phyloP scores from a whole-genome alignment of 2,329 filamentous ascomycete species.

The Ophiostoma australiae region DNA sequence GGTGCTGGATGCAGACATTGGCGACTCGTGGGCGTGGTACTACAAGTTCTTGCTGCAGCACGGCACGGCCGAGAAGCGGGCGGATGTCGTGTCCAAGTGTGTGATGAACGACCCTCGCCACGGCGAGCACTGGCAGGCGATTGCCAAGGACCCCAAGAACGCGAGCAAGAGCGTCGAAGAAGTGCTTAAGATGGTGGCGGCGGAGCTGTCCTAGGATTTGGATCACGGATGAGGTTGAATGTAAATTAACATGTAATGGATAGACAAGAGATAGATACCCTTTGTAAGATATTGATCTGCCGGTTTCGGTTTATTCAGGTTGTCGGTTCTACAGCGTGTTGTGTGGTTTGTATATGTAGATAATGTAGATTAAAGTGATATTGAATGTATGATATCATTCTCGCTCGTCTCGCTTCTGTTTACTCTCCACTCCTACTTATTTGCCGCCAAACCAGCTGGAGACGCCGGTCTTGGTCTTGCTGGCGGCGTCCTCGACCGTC shows the following conservation, averaged over 20 bases:
- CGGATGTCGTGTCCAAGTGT: conserved; percentile 77
- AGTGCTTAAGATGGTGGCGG: conserved; percentile 72
- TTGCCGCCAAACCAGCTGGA: conserved; percentile 79
- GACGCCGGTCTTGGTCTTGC: conserved; percentile 78
- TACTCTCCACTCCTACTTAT: conserved; percentile 31
- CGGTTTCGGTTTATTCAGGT: background rate
- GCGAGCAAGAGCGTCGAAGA: conserved; percentile 71
- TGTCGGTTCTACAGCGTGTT: background rate
- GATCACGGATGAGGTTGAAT: background rate
- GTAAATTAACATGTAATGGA: conserved; percentile 14
- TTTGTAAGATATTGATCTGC: conserved; percentile 13
- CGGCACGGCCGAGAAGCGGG: conserved; percentile 87
- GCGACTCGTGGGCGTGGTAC: conserved; percentile 98
- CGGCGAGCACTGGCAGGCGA: conserved; percentile 83
- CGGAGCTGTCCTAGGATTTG: conserved; percentile 31
- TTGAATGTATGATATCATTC: background rate
- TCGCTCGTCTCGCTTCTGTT: background rate
- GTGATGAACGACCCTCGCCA: conserved; percentile 80
- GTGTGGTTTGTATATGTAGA: background rate
- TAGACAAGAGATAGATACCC: conserved; percentile 23
- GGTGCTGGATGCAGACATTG: conserved; percentile 75
- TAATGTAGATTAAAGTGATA: background rate
- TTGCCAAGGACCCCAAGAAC: conserved; percentile 82
- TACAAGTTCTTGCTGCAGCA: conserved; percentile 89
- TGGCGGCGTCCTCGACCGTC: conserved; percentile 70